Conservation (phyloP, 1,284 basidiomycete genomes). For the Sanghuangporus sanghuang region DNA sequence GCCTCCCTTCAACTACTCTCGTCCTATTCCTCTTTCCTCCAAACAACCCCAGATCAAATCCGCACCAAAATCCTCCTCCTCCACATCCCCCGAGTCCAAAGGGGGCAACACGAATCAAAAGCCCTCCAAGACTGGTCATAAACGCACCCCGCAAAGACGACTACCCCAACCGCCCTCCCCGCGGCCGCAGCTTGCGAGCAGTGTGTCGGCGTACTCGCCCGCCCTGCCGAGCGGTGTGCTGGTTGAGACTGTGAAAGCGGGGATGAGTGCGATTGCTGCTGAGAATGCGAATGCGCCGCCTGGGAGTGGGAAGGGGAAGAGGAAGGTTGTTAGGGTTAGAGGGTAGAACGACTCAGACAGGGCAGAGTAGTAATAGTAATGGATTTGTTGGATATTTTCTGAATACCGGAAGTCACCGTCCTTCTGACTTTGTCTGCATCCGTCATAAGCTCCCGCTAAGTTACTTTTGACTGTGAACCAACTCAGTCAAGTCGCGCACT, state of each 20-base stretch:
- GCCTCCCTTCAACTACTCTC: constrained; percentile 41
- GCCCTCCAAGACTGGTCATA: constrained; percentile 1
- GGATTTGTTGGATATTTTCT: too few relatives aligned
- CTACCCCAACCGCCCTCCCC: constrained; percentile 51
- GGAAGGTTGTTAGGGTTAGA: constrained; percentile 59
- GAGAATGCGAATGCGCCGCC: constrained; percentile 33
- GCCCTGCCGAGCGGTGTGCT: constrained; percentile 67
- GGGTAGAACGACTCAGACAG: not conserved
- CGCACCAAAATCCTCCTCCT: constrained; percentile 18
- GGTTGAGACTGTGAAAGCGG: constrained; percentile 74
- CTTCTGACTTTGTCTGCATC: too few relatives aligned
- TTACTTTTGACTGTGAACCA: too few relatives aligned
- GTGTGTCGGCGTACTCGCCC: constrained; percentile 64
- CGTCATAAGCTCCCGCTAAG: too few relatives aligned
- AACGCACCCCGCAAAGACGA: constrained; percentile 31
- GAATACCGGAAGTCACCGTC: too few relatives aligned
- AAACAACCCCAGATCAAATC: constrained; percentile 1
- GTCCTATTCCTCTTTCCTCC: not conserved
- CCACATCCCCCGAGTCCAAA: constrained; percentile 27
- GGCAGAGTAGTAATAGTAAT: too few relatives aligned
- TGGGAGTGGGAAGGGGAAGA: constrained; percentile 47
- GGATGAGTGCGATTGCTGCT: constrained; percentile 54
- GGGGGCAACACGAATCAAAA: constrained; percentile 26
- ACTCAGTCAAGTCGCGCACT: too few relatives aligned
- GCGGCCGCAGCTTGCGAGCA: constrained; percentile 45